phyloP scores from a whole-genome alignment of 768 basidiomycete species.

The Trametes punicea region DNA sequence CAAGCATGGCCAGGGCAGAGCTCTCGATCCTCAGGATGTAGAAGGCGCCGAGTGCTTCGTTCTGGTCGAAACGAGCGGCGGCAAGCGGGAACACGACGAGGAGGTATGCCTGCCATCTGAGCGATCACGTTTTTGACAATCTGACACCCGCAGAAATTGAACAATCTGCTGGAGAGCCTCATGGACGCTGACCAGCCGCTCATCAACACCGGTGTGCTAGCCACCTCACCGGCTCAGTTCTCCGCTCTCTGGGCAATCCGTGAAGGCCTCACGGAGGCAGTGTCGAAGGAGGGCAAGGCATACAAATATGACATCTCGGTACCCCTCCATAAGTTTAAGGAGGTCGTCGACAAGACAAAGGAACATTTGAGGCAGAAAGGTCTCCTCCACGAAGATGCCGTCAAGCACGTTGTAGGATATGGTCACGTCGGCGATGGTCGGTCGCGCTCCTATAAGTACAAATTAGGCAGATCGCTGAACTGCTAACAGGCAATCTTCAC shows the following conservation, averaged over 20 bases:
- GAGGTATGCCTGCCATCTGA: constrained; percentile 48
- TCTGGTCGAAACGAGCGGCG: constrained; percentile 91
- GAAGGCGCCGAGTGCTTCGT: constrained; percentile 85
- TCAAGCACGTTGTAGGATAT: constrained; percentile 87
- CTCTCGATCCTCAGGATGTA: constrained; percentile 69
- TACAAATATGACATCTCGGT: constrained; percentile 98
- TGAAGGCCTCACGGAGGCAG: constrained; percentile 89
- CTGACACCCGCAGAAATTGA: constrained; percentile 67
- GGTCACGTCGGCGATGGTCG: constrained; percentile 96
- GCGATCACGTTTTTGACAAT: too few relatives aligned
- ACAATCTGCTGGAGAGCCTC: constrained; percentile 70
- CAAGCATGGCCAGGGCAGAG: constrained; percentile 77
- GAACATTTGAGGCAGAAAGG: constrained; percentile 68
- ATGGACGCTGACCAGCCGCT: constrained; percentile 69
- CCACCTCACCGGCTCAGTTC: constrained; percentile 89
- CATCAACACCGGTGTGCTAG: constrained; percentile 86
- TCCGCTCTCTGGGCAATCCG: constrained; percentile 87
- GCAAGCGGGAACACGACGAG: constrained; percentile 88
- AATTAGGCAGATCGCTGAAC: background rate
- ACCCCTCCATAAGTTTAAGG: constrained; percentile 82
- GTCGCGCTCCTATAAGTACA: constrained; percentile 26
- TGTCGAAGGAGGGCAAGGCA: constrained; percentile 88
- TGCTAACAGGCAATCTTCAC: constrained; percentile 80
- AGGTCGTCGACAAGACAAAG: constrained; percentile 77
- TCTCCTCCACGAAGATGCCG: constrained; percentile 64